Evolutionary conservation across 257 asterid species (phyloP).

Genomic region (Misopates orontium): DNA sequence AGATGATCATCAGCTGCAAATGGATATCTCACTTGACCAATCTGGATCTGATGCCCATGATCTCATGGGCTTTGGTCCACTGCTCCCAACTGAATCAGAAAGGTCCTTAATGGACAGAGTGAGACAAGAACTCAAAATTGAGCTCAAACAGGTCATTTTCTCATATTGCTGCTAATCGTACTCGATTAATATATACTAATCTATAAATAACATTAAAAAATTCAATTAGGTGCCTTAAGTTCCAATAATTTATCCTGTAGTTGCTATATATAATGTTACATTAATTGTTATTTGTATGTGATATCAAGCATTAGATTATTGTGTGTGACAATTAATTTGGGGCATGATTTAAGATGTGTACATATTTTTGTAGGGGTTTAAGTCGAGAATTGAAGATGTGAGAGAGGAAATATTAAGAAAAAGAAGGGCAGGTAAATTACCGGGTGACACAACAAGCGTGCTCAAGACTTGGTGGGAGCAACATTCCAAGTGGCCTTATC

Average conservation of each 20-base stretch:
- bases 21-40: constrained; percentile 80
- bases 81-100: constrained; percentile 95
- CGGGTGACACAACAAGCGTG: constrained; percentile 89
- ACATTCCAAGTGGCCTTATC: constrained; percentile 98
- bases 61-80: constrained; percentile 86
- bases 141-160: constrained; percentile 78
- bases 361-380: constrained; percentile 84
- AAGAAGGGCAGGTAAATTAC: constrained; percentile 94
- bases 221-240: no score
- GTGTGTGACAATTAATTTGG: no score
- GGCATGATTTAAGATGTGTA: no score
- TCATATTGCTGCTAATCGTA: not conserved
- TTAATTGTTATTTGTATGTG: no score
- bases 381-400: constrained; percentile 90
- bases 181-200: not conserved
- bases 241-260: no score
- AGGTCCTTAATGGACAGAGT: constrained; percentile 94
- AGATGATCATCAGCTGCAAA: constrained; percentile 52
- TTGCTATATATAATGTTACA: no score
- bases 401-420: constrained; percentile 92
- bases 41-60: constrained; percentile 55
- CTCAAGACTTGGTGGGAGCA: constrained; percentile 97
- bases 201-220: not conserved
- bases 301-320: no score
- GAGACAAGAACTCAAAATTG: constrained; percentile 87